phyloP scores from a whole-genome alignment of 202 grass and related monocot genomes.

The Saccharum hybrid region DNA sequence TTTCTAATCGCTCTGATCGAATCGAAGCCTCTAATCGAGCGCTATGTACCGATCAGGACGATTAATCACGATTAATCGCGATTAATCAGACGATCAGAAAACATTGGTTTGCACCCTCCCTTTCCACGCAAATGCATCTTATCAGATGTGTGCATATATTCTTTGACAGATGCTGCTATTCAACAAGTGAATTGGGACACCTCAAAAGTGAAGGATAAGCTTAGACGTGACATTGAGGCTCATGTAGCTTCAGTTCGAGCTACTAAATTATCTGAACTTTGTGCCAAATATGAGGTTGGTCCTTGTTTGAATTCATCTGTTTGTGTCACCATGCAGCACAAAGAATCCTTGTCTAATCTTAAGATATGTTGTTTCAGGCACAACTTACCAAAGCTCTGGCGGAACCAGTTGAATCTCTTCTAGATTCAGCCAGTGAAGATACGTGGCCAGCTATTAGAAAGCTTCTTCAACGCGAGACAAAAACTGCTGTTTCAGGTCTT shows the following conservation, averaged over 20 bases:
- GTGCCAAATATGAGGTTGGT: conserved; percentile 78
- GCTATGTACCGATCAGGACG: too few relatives aligned
- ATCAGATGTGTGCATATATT: conserved; percentile 40
- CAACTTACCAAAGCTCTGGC: conserved; percentile 77
- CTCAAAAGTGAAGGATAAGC: conserved; percentile 88
- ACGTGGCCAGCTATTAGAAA: conserved; percentile 90
- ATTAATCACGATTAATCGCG: too few relatives aligned
- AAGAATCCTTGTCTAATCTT: not conserved
- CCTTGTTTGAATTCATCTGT: conserved; percentile 17
- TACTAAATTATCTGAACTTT: conserved; percentile 79
- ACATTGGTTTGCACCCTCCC: conserved; percentile 1
- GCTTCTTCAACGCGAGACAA: conserved; percentile 82
- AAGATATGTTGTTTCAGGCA: conserved; percentile 60
- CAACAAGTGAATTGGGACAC: conserved; percentile 92
- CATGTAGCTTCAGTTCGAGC: conserved; percentile 82
- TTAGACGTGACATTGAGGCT: conserved; percentile 89
- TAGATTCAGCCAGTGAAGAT: conserved; percentile 81
- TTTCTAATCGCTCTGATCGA: too few relatives aligned
- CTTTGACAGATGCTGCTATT: conserved; percentile 79
- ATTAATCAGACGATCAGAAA: too few relatives aligned
- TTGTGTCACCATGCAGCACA: conserved; percentile 10
- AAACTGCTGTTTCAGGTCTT: conserved; percentile 67
- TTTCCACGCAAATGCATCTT: conserved; percentile 22
- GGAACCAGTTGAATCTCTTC: conserved; percentile 89
- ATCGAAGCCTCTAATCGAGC: too few relatives aligned